Conservation (phyloP, 768 basidiomycete species). For the Xanthoconium stramineum region DNA sequence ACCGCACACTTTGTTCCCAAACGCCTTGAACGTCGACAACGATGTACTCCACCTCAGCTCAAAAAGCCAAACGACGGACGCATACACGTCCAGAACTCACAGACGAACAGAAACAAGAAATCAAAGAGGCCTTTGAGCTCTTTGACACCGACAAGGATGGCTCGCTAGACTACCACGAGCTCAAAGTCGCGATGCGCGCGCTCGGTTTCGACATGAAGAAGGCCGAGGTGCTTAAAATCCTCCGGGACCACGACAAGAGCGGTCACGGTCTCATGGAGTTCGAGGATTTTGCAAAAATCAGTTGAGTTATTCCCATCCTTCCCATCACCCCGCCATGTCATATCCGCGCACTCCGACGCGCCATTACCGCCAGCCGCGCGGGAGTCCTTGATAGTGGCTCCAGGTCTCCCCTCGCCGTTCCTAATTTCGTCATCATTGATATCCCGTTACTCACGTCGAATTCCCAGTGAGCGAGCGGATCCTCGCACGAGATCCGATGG, state of each 20-base stretch:
- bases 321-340: too few relatives aligned
- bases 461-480: constrained; percentile 88
- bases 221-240: constrained; percentile 92
- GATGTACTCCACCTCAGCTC: constrained; percentile 64
- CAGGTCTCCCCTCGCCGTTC: background rate
- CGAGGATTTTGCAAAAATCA: constrained; percentile 92
- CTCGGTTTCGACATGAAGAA: constrained; percentile 98
- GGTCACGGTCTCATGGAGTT: constrained; percentile 85
- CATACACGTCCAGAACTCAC: constrained; percentile 79
- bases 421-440: background rate
- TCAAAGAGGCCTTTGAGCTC: constrained; percentile 97
- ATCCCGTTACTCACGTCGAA: constrained; percentile 19
- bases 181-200: constrained; percentile 98
- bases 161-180: constrained; percentile 93
- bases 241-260: constrained; percentile 86
- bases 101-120: constrained; percentile 92
- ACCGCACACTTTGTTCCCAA: constrained; percentile 2
- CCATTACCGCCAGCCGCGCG: background rate
- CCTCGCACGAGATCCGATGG: constrained; percentile 90
- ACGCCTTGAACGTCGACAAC: background rate
- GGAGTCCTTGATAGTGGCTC: background rate
- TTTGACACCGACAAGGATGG: constrained; percentile 99
- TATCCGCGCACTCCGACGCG: constrained; percentile 1
- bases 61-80: constrained; percentile 70
- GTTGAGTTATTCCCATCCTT: constrained; percentile 48